Percentiles rank a stretch among this genome's conserved stretches.
These are phyloP conservation scores for Lavandula angustifolia DNA, from an alignment of 257 asterid species.

Conservation along the genomic window DNA sequence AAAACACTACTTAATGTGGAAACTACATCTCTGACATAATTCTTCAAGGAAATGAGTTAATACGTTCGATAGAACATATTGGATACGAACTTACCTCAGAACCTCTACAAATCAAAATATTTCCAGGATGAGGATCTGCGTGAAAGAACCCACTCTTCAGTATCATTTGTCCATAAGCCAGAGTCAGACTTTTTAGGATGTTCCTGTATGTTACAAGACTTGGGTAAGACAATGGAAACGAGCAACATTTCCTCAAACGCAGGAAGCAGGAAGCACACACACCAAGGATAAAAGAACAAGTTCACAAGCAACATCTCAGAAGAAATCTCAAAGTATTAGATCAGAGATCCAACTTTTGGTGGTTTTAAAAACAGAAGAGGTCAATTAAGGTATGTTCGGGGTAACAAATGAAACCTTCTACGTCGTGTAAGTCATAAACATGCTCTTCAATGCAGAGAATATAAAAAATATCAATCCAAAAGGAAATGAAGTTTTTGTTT, in stretches of 20 bases:
- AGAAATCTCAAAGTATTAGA: constrained; percentile 8
- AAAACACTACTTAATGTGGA: background rate
- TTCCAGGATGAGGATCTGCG: constrained; percentile 99
- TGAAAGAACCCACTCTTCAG: constrained; percentile 95
- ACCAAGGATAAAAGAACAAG: background rate
- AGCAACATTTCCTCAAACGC: too few relatives aligned
- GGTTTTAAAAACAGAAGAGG: constrained; percentile 8
- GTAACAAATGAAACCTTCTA: background rate
- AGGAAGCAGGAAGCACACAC: too few relatives aligned
- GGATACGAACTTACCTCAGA: constrained; percentile 66
- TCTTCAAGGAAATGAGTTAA: constrained; percentile 26
- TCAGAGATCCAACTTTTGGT: constrained; percentile 8
- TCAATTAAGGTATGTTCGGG: background rate
- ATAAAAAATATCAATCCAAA: constrained; percentile 6
- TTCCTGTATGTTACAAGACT: constrained; percentile 55
- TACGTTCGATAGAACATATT: constrained; percentile 24
- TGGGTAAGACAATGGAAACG: constrained; percentile 26
- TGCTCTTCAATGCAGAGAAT: constrained; percentile 16
- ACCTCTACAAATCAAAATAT: constrained; percentile 90
- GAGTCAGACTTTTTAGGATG: constrained; percentile 84
- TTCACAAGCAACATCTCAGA: constrained; percentile 22
- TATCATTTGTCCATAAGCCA: constrained; percentile 98
- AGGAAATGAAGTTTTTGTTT: background rate
- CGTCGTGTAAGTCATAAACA: too few relatives aligned
- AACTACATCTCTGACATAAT: constrained; percentile 17